Conservation (phyloP, 2,329 filamentous ascomycete species). For the Aspergillus phoenicis region DNA sequence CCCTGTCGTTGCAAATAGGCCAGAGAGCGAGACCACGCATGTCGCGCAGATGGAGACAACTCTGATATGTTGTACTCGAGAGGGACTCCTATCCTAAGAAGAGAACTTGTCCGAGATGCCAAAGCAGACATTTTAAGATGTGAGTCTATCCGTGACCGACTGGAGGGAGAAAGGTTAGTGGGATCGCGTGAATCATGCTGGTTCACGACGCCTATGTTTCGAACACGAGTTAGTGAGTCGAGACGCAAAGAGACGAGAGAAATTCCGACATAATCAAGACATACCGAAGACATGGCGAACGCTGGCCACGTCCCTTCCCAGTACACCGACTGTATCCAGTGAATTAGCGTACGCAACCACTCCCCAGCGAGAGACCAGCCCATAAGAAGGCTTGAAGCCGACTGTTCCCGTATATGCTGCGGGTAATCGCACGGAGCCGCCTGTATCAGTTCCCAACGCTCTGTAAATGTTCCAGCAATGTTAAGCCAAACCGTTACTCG, state of each 20-base stretch:
- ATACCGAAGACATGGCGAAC: constrained; percentile 57
- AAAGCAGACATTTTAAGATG: constrained; percentile 44
- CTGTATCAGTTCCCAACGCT: constrained; percentile 90
- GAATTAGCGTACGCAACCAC: constrained; percentile 93
- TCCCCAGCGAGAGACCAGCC: constrained; percentile 79
- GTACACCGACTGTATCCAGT: constrained; percentile 82
- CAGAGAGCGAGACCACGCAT: constrained; percentile 69
- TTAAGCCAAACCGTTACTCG: constrained; percentile 3
- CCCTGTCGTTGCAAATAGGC: constrained; percentile 63
- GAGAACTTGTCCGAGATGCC: constrained; percentile 26
- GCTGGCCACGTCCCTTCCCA: constrained; percentile 59
- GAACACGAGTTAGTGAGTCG: constrained; percentile 21
- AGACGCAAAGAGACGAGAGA: neutral
- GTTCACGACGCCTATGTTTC: constrained; percentile 51
- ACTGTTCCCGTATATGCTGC: constrained; percentile 82
- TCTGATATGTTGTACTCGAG: constrained; percentile 86
- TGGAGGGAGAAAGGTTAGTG: constrained; percentile 64
- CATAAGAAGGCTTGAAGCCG: constrained; percentile 91
- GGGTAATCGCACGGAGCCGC: constrained; percentile 82
- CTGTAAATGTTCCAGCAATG: constrained; percentile 33
- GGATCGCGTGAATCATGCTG: constrained; percentile 72
- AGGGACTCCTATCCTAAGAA: constrained; percentile 60
- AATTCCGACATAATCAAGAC: constrained; percentile 31
- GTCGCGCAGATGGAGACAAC: constrained; percentile 68
- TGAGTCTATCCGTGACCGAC: constrained; percentile 54